A percentile compares a stretch with the other conserved stretches of the same genome.
Evolutionary conservation across 83 land plant species (phyloP).

Genomic region (Picea abies): DNA sequence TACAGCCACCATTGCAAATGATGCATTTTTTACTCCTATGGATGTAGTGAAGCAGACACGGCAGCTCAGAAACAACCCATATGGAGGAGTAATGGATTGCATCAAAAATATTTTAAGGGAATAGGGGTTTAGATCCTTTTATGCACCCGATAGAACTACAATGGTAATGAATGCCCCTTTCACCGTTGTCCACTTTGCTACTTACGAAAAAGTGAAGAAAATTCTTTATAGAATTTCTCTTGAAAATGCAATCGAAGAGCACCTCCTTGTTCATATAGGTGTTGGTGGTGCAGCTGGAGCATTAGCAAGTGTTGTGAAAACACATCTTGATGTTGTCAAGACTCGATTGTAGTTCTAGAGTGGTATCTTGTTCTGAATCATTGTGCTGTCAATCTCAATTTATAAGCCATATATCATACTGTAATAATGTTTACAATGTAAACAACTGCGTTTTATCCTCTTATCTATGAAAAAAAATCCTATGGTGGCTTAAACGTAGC

Average conservation of each 20-base stretch:
- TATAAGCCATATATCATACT: too few relatives aligned
- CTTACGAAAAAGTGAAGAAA: conserved; percentile 75
- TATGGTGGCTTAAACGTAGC: too few relatives aligned
- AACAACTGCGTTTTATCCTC: too few relatives aligned
- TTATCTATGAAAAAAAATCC: too few relatives aligned
- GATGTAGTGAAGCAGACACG: conserved; percentile 82
- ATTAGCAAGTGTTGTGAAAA: conserved; percentile 33
- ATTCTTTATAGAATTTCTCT: conserved; percentile 35
- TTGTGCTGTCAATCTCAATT: too few relatives aligned
- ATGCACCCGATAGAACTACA: conserved; percentile 72
- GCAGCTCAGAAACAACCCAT: conserved; percentile 61
- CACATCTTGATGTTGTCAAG: conserved; percentile 46
- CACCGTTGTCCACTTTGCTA: conserved; percentile 70
- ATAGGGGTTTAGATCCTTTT: conserved; percentile 66
- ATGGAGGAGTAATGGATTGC: conserved; percentile 65
- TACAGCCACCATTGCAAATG: conserved; percentile 65
- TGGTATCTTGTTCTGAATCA: background rate
- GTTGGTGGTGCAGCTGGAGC: conserved; percentile 61
- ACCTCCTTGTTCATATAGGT: conserved; percentile 48
- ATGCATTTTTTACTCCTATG: conserved; percentile 85
- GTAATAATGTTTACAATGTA: too few relatives aligned
- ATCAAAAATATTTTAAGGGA: conserved; percentile 49
- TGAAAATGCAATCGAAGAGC: conserved; percentile 42
- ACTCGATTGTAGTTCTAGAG: conserved; percentile 35
- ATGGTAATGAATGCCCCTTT: conserved; percentile 84